Percentiles rank a stretch among this genome's conserved stretches.
Evolutionary conservation across 2,329 filamentous ascomycete genomes (phyloP).

Genomic region (Hansfordia pulvinata): DNA sequence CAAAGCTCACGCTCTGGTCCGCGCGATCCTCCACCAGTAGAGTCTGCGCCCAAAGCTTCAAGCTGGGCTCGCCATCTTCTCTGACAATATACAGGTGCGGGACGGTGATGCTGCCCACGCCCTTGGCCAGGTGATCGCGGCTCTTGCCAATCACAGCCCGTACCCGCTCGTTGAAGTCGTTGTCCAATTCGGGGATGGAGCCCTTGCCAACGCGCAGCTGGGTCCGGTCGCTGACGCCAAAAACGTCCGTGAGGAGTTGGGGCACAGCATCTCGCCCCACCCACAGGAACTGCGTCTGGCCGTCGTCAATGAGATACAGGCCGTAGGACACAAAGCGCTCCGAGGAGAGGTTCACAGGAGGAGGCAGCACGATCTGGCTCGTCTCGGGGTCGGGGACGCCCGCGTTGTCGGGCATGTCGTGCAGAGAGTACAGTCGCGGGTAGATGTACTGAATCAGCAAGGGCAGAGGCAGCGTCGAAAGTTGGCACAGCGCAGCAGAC

Average conservation of each 20-base stretch:
- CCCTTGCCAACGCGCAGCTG: slow-evolving; percentile 87
- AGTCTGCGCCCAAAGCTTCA: slow-evolving; percentile 95
- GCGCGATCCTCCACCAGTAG: slow-evolving; percentile 88
- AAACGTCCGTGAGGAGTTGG: slow-evolving; percentile 78
- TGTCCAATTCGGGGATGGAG: slow-evolving; percentile 73
- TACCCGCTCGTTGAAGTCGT: slow-evolving; percentile 92
- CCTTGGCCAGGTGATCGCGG: slow-evolving; percentile 70
- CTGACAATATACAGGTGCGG: slow-evolving; percentile 88
- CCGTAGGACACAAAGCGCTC: slow-evolving; percentile 81
- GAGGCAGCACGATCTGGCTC: slow-evolving; percentile 79
- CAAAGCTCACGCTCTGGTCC: slow-evolving; percentile 83
- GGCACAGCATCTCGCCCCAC: slow-evolving; percentile 85
- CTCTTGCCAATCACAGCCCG: slow-evolving; percentile 87
- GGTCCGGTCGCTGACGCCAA: slow-evolving; percentile 71
- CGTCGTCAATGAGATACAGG: slow-evolving; percentile 91
- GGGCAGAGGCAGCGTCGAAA: slow-evolving; percentile 87
- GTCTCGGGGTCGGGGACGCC: slow-evolving; percentile 76
- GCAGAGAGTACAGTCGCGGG: slow-evolving; percentile 70
- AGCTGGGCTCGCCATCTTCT: slow-evolving; percentile 88
- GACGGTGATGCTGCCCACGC: slow-evolving; percentile 84
- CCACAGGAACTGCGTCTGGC: slow-evolving; percentile 96
- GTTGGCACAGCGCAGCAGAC: slow-evolving; percentile 78
- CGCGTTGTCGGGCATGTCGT: slow-evolving; percentile 93
- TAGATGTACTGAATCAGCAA: slow-evolving; percentile 90
- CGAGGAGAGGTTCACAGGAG: slow-evolving; percentile 73